Evolutionary conservation across 139 green algal species (phyloP).

Genomic region (Nannochloris sp.): DNA sequence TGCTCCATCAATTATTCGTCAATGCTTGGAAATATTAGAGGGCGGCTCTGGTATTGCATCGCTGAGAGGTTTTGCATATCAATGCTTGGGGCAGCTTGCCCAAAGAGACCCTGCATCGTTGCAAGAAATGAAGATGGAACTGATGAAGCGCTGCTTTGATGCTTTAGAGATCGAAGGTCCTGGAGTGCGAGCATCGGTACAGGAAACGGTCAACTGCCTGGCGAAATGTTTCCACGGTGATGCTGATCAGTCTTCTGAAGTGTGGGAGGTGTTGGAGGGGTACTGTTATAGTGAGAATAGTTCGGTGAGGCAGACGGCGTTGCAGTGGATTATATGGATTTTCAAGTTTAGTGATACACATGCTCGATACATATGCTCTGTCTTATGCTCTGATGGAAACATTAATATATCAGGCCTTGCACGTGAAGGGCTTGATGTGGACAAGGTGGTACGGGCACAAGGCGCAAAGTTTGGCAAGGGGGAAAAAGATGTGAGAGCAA

Average conservation of each 20-base stretch:
- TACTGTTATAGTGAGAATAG: too few species aligned
- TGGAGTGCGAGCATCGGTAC: slow-evolving; percentile 52
- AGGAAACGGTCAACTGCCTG: slow-evolving; percentile 52
- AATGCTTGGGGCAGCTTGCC: slow-evolving; percentile 61
- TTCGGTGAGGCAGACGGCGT: slow-evolving; percentile 46
- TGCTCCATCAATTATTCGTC: slow-evolving; percentile 36
- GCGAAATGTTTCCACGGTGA: slow-evolving; percentile 37
- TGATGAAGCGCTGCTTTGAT: slow-evolving; percentile 43
- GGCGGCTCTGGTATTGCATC: slow-evolving; percentile 21
- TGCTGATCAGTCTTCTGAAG: not conserved
- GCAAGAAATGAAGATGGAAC: slow-evolving; percentile 21
- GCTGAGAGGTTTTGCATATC: slow-evolving; percentile 67
- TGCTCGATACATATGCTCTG: slow-evolving; percentile 45
- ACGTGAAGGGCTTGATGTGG: not conserved
- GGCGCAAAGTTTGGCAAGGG: not conserved
- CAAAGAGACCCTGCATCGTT: slow-evolving; percentile 44
- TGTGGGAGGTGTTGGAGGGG: not conserved
- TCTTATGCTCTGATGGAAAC: slow-evolving; percentile 50
- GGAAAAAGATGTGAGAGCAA: too few species aligned
- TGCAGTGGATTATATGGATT: slow-evolving; percentile 70
- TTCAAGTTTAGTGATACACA: slow-evolving; percentile 58
- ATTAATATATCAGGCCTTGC: not conserved
- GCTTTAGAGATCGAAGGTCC: slow-evolving; percentile 51
- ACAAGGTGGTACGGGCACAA: not conserved
- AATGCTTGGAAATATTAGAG: slow-evolving; percentile 44